Percentiles rank a stretch among this genome's conserved stretches.
These are phyloP conservation scores for Cladosporium phlei DNA, from an alignment of 2,329 filamentous ascomycete species.

Conservation along the genomic window DNA sequence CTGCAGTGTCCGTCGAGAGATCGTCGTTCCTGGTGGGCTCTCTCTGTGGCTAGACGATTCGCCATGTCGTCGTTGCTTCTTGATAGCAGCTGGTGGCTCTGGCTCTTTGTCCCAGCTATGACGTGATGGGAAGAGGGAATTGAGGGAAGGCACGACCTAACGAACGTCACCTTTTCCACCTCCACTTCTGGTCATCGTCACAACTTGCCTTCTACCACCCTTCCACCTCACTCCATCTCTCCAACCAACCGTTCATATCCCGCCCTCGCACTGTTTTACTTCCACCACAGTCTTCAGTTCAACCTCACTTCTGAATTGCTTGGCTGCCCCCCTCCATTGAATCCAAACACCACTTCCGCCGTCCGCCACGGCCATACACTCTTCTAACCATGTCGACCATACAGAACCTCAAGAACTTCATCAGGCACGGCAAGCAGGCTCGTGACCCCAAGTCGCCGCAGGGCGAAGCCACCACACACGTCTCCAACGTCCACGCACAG, in stretches of 20 bases:
- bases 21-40: too few species aligned
- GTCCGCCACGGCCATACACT: conserved; percentile 3
- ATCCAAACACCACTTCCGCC: neutral
- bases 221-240: neutral
- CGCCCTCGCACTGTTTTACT: neutral
- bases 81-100: too few species aligned
- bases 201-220: neutral
- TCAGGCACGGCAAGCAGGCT: conserved; percentile 95
- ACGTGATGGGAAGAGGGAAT: too few species aligned
- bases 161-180: conserved; percentile 4
- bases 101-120: too few species aligned
- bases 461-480: conserved; percentile 58
- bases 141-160: too few species aligned
- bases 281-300: neutral
- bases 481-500: conserved; percentile 61
- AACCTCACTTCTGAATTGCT: neutral
- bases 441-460: conserved; percentile 58
- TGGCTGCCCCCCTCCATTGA: too few species aligned
- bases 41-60: too few species aligned
- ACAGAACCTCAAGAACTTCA: conserved; percentile 97
- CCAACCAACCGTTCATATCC: conserved; percentile 3
- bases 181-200: conserved; percentile 5
- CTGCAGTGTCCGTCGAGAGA: too few species aligned
- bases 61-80: too few species aligned
- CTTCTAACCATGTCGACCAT: conserved; percentile 60